These are phyloP conservation scores for Collybiopsis confluens DNA, from an alignment of 768 basidiomycete genomes.

Conservation along the genomic window DNA sequence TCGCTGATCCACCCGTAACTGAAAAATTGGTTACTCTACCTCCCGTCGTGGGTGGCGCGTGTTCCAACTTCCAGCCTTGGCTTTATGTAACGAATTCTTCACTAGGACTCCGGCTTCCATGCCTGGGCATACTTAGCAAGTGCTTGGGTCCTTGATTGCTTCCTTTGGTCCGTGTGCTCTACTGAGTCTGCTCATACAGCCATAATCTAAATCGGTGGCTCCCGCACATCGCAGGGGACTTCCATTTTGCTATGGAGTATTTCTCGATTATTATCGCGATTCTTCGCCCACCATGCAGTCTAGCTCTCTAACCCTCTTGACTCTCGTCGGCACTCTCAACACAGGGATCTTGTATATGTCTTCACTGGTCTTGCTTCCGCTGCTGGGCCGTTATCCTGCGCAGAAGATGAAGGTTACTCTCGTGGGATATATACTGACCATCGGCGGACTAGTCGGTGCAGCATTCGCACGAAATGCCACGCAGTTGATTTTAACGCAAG, in stretches of 20 bases:
- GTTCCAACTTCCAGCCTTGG: not conserved
- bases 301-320: slow-evolving; percentile 13
- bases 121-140: slow-evolving; percentile 15
- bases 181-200: no score
- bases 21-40: no score
- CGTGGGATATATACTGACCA: slow-evolving; percentile 17
- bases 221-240: slow-evolving; percentile 12
- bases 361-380: slow-evolving; percentile 20
- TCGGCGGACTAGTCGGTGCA: slow-evolving; percentile 22
- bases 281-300: slow-evolving; percentile 16
- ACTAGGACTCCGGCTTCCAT: slow-evolving; percentile 11
- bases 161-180: slow-evolving; percentile 17
- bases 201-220: not conserved
- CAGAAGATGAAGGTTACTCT: slow-evolving; percentile 16
- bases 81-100: not conserved
- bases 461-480: slow-evolving; percentile 19
- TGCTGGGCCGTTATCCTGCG: slow-evolving; percentile 19
- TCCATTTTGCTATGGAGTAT: slow-evolving; percentile 25
- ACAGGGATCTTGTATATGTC: slow-evolving; percentile 22
- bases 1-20: no score
- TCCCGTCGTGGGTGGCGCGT: no score
- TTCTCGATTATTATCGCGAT: slow-evolving; percentile 19
- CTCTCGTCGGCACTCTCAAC: slow-evolving; percentile 22
- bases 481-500: slow-evolving; percentile 18
- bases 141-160: slow-evolving; percentile 22